Evolutionary conservation across 805 yeast genomes (phyloP), one percentile per base, ranked within the genome.

Genomic region (Vanderwaltozyma verrucispora): DNA sequence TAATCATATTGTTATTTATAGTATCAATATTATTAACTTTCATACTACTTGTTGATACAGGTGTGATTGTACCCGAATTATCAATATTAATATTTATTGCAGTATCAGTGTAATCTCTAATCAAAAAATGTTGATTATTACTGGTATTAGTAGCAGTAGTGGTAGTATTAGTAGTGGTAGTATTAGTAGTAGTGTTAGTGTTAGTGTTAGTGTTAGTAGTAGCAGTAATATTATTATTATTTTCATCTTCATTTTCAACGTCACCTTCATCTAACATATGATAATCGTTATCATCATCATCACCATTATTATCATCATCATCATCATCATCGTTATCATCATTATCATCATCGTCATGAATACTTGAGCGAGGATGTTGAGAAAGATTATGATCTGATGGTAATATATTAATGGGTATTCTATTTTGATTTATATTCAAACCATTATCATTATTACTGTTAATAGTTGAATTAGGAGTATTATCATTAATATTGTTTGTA

Each of bases 61-160:
- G 45, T 12, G 45, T 42, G 8, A 42, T 34, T 9, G 30, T 19
- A 8, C 45, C 45, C 5, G 21, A 17, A 28, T 30, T 36, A 10
- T 29, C 24, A 1, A 33, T 20, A 8, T 30, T 29, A 9, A 28
- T 33, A 16, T 28, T 29, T 9, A 28, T 12, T 19, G 33, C 18
- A 5, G 35, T 11, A n/a, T 42, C 45, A 3, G 45, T 42, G 18
- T 42, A 42, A 19, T 42, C 45, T 25, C 45, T 33, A 33, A 36
- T 32, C 28, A 28, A 15, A 11, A 12, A 11, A n/a, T 17, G 16
- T 7, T 29, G 9, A 15, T 14, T 10, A 29, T 29, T 29, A 21
- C 9, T 28, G 11, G 5, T 6, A 4, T 5, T 6, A n/a, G 11
- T 28, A 14, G 19, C 6, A 28, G 7, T 28, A 12, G 5, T 11